Percentiles rank a stretch among this genome's conserved stretches.
Conservation (phyloP, 352 stramenopile species). For the Pythium insidiosum region DNA sequence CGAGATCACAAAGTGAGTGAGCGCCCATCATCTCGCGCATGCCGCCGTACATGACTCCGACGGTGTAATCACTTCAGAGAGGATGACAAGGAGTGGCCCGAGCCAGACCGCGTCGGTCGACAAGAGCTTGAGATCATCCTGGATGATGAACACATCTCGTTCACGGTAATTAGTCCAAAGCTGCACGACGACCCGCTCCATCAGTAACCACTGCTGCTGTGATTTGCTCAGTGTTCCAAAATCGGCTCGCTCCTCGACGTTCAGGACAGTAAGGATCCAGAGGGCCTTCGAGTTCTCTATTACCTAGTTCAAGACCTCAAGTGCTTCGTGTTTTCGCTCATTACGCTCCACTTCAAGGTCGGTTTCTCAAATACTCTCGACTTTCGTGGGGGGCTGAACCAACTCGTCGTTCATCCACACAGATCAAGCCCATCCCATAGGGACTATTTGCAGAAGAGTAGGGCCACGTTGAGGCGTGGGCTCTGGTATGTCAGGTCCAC, state of each 20-base stretch:
- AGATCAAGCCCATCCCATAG: slow-evolving; percentile 94
- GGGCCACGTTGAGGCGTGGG: too few species aligned
- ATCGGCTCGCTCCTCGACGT: slow-evolving; percentile 94
- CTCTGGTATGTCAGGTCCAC: too few species aligned
- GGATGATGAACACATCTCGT: slow-evolving; percentile 95
- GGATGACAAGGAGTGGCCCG: slow-evolving; percentile 94
- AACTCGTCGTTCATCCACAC: background rate
- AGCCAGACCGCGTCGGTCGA: slow-evolving; percentile 87
- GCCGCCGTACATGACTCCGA: too few species aligned
- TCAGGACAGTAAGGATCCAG: slow-evolving; percentile 93
- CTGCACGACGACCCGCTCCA: background rate
- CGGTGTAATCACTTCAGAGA: too few species aligned
- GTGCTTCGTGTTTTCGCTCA: slow-evolving; percentile 94
- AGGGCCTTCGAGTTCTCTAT: slow-evolving; percentile 93
- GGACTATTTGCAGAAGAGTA: too few species aligned
- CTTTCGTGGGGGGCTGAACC: background rate
- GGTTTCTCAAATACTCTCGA: background rate
- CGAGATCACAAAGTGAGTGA: slow-evolving; percentile 85
- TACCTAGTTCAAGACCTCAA: slow-evolving; percentile 98
- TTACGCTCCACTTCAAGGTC: slow-evolving; percentile 96
- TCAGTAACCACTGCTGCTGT: background rate
- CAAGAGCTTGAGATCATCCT: slow-evolving; percentile 97
- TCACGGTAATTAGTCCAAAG: slow-evolving; percentile 61
- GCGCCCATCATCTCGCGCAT: too few species aligned
- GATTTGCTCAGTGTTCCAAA: slow-evolving; percentile 82